Evolutionary conservation across 1,139 yeast species (phyloP), one percentile per base, ranked within the genome.

Genomic region (Pichia sp.): DNA sequence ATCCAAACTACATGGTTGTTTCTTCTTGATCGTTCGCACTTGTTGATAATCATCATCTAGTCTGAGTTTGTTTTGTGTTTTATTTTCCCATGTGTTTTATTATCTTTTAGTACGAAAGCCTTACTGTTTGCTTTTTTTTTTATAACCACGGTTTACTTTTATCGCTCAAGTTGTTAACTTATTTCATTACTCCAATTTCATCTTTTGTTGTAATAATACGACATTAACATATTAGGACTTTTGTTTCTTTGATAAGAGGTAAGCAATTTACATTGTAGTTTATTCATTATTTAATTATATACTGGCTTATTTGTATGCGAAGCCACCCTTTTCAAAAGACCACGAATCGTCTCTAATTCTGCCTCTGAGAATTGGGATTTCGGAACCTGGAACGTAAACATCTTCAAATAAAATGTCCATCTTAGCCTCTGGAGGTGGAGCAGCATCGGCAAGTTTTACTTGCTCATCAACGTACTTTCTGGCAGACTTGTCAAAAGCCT

Each of bases 401-500:
- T 93, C 98, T 78, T 90, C 96, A 72, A 91, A 93, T 70, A 93
- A 80, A 69, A 89, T 88, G 69, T 87, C 89, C 83, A 93, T 84
- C 76, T 84, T 87, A 59, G 97, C 96, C 72, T 88, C 96, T 62
- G 99, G 99, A 63, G 95, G 89, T 62, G 96, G 86, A 65, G 95
- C 85, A 55, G 85, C 87, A 73, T 91, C 97, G 62, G 99, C 98
- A 67, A 82, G 84, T 69, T 89, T 91, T 62, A 85, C 93, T 75
- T 93, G 96, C 73, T 87, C 90, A 66, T 90, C 97, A 63, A 93
- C 97, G 70, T 83, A 87, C 65, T 88, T 82, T 79, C 99, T 90
- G 57, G 96, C 96, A 61, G 87, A 90, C 79, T 93, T 93, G 76
- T 93, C 99, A 69, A 88, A 86, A 56, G 88, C 72, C 80, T 90